Evolutionary conservation across 75 land plant genomes (phyloP).

Genomic region (Isoetes taiwanensis): DNA sequence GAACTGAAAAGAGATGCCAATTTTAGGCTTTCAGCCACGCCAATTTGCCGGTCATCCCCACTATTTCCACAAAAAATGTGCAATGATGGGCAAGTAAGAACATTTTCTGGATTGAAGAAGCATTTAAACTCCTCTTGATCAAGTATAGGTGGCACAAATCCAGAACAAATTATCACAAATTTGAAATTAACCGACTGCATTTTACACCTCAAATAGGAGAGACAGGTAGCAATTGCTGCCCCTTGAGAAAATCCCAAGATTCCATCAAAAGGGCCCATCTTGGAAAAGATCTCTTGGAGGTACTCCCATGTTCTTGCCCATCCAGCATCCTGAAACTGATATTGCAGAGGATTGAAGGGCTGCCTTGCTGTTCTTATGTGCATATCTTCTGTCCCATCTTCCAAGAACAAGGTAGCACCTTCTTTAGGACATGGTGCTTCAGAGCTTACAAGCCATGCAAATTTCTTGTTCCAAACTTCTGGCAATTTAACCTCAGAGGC

Average conservation of each 20-base stretch:
- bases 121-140: constrained; percentile 7
- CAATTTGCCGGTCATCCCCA: constrained; percentile 63
- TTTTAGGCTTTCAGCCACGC: constrained; percentile 29
- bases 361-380: background rate
- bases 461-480: background rate
- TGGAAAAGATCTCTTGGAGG: constrained; percentile 33
- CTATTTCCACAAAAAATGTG: constrained; percentile 54
- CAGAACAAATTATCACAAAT: constrained; percentile 84
- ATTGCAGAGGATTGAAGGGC: constrained; percentile 64
- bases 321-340: constrained; percentile 60
- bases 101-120: background rate
- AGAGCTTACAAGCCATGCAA: background rate
- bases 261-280: constrained; percentile 81
- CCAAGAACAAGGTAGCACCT: too few species aligned
- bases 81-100: constrained; percentile 58
- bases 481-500: constrained; percentile 1
- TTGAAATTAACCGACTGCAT: constrained; percentile 21
- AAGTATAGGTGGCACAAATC: constrained; percentile 33
- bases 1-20: constrained; percentile 41
- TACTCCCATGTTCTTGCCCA: constrained; percentile 38
- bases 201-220: constrained; percentile 27
- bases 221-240: constrained; percentile 69
- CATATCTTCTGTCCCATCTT: background rate
- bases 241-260: constrained; percentile 92
- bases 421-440: background rate